Conservation (phyloP, 345 rosid genomes). For the Eucalyptus curtisii region DNA sequence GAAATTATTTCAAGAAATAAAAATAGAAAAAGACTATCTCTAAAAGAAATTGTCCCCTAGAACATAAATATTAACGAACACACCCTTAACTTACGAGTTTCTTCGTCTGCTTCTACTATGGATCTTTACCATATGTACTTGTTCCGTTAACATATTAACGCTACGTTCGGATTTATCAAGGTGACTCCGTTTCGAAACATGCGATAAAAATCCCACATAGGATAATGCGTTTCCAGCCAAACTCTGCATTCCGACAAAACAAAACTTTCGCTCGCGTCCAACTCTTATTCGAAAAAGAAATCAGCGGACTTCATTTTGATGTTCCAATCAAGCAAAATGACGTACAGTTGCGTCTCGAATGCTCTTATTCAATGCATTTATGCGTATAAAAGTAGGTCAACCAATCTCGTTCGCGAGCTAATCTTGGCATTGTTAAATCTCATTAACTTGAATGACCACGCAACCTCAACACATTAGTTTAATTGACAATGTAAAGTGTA, state of each 20-base stretch:
- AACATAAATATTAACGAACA: too few relatives aligned
- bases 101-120: background rate
- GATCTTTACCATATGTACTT: background rate
- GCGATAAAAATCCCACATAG: background rate
- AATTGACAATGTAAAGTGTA: background rate
- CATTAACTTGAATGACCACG: background rate
- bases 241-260: background rate
- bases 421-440: background rate
- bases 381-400: background rate
- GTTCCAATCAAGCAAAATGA: background rate
- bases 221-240: background rate
- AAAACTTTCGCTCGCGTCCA: background rate
- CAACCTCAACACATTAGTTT: background rate
- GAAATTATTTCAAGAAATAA: rapidly evolving
- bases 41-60: too few relatives aligned
- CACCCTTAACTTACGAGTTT: background rate
- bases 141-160: background rate
- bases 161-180: background rate
- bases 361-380: background rate
- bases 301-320: background rate
- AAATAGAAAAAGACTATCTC: too few relatives aligned
- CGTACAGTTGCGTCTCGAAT: background rate
- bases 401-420: background rate
- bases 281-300: background rate
- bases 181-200: background rate